phyloP scores from a whole-genome alignment of 169 alveolate genomes.

The Toxoplasma gondii region DNA sequence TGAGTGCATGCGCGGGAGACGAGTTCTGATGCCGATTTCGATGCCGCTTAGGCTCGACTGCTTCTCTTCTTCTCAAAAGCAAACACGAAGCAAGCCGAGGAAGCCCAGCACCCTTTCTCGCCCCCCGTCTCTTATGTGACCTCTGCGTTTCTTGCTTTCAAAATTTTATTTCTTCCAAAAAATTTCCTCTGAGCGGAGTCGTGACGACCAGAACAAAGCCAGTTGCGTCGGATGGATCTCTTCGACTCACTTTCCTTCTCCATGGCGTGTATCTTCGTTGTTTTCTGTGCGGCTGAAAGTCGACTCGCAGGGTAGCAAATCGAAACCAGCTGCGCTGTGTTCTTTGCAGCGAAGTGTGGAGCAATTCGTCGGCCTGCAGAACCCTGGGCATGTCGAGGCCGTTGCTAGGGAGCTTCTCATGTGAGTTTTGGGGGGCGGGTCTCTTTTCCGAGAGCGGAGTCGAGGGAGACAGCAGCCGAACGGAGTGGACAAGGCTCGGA shows the following conservation, averaged over 20 bases:
- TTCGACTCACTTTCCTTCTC: no score
- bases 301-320: no score
- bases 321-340: neutral
- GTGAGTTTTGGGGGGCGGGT: no score
- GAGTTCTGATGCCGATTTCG: neutral
- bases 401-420: conserved; percentile 22
- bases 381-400: conserved; percentile 34
- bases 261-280: no score
- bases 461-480: no score
- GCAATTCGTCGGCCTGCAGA: conserved; percentile 28
- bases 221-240: no score
- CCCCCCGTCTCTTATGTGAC: neutral
- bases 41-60: neutral
- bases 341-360: conserved; percentile 17
- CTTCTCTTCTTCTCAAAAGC: neutral
- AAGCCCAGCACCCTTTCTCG: no score
- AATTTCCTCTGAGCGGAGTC: neutral
- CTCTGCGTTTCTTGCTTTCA: neutral
- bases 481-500: no score
- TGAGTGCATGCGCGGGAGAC: neutral
- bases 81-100: neutral
- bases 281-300: no score
- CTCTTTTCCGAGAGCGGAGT: no score
- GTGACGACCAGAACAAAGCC: no score
- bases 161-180: neutral